These are phyloP conservation scores for Ulvella scutata DNA, from an alignment of 139 green algal species.

Conservation along the genomic window DNA sequence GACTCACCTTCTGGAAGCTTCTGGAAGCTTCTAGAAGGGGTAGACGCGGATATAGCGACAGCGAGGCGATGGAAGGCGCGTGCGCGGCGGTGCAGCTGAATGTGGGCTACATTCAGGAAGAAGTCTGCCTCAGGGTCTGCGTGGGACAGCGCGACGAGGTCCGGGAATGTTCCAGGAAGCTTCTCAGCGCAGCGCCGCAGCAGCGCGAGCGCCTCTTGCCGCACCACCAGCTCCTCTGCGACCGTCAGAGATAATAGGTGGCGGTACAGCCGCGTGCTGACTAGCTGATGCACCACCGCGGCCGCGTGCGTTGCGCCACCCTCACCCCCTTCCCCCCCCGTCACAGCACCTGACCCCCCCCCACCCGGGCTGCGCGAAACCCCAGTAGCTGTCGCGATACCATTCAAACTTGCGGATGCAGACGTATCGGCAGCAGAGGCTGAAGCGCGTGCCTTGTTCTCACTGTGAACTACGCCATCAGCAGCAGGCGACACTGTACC, in stretches of 20 bases:
- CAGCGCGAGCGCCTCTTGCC: conserved; percentile 63
- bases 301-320: too few relatives aligned
- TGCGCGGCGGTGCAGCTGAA: conserved; percentile 62
- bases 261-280: neutral
- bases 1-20: neutral
- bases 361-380: too few relatives aligned
- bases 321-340: too few relatives aligned
- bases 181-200: conserved; percentile 29
- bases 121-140: conserved; percentile 48
- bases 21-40: too few relatives aligned
- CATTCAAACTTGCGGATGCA: too few relatives aligned
- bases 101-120: conserved; percentile 60
- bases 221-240: conserved; percentile 30
- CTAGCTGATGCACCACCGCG: neutral
- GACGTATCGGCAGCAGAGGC: too few relatives aligned
- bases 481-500: too few relatives aligned
- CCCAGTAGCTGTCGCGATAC: too few relatives aligned
- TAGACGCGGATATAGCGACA: neutral
- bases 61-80: conserved; percentile 16
- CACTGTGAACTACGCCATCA: too few relatives aligned
- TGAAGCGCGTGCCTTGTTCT: too few relatives aligned
- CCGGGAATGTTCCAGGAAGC: conserved; percentile 28
- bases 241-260: conserved; percentile 14
- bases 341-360: too few relatives aligned
- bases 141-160: conserved; percentile 29